Percentiles rank a stretch among this genome's conserved stretches.
Conservation (phyloP, 2,329 filamentous ascomycete species). For the Didymella pomorum region DNA sequence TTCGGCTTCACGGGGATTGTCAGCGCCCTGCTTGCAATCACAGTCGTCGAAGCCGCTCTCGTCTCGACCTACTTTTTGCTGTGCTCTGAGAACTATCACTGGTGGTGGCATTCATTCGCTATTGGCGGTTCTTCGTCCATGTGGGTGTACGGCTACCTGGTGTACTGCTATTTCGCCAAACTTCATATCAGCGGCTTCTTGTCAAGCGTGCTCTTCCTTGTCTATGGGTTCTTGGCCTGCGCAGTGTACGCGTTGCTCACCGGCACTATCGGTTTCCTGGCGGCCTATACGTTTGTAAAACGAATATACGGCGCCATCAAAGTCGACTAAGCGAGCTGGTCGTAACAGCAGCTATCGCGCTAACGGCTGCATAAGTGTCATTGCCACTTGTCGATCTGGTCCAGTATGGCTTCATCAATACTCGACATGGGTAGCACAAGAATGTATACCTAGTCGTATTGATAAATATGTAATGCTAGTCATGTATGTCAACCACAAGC, state of each 20-base stretch:
- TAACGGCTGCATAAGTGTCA: background rate
- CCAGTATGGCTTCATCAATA: background rate
- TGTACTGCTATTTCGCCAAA: constrained; percentile 84
- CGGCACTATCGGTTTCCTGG: constrained; percentile 84
- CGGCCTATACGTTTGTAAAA: constrained; percentile 83
- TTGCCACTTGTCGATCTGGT: background rate
- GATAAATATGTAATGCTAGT: constrained; percentile 5
- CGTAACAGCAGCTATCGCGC: background rate
- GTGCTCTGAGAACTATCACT: constrained; percentile 81
- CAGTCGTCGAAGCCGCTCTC: constrained; percentile 82
- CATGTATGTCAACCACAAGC: background rate
- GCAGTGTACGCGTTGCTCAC: constrained; percentile 81
- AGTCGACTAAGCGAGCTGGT: constrained; percentile 16
- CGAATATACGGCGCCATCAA: constrained; percentile 73
- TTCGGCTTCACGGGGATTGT: constrained; percentile 86
- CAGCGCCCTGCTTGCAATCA: constrained; percentile 74
- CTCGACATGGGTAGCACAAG: background rate
- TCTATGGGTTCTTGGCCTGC: constrained; percentile 83
- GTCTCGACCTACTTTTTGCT: constrained; percentile 84
- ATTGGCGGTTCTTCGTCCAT: constrained; percentile 77
- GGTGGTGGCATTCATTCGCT: constrained; percentile 92
- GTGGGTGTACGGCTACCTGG: constrained; percentile 84
- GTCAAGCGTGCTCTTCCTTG: constrained; percentile 82
- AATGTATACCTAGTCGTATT: background rate
- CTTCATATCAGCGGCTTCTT: constrained; percentile 83